Evolutionary conservation across 257 asterid species (phyloP).

Genomic region (Euphrasia confusa): DNA sequence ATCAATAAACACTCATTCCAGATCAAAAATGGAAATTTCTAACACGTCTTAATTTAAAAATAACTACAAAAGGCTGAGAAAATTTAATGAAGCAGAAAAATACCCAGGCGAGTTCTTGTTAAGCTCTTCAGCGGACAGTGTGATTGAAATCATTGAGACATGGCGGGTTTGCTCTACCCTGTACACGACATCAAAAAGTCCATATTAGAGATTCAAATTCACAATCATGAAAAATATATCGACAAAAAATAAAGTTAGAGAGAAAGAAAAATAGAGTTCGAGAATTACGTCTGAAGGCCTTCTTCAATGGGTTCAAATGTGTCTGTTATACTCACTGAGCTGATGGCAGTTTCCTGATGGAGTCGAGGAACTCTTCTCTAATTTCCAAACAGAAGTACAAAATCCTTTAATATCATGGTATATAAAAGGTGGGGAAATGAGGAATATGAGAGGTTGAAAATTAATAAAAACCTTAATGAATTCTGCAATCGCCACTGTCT

Average conservation of each 20-base stretch:
- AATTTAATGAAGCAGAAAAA: not conserved
- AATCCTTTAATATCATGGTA: conserved; percentile 9
- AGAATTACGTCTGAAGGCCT: conserved; percentile 87
- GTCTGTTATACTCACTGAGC: conserved; percentile 87
- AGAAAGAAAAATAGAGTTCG: not conserved
- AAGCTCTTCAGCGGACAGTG: conserved; percentile 73
- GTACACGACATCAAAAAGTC: conserved; percentile 24
- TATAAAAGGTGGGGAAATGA: not conserved
- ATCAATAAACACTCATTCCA: not conserved
- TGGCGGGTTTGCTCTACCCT: conserved; percentile 99
- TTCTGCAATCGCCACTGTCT: conserved; percentile 81
- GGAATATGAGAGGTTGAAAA: conserved; percentile 3
- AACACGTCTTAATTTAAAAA: no score
- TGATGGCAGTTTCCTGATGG: conserved; percentile 84
- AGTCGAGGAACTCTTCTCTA: conserved; percentile 79
- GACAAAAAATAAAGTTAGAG: not conserved
- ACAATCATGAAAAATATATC: not conserved
- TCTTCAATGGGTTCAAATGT: conserved; percentile 97
- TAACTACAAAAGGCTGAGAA: conserved; percentile 15
- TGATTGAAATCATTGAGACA: conserved; percentile 90
- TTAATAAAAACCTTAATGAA: conserved; percentile 54
- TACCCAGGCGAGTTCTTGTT: conserved; percentile 93
- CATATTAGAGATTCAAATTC: conserved; percentile 13
- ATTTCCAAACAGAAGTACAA: conserved; percentile 20
- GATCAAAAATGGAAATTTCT: not conserved